These are phyloP conservation scores for Phalaenopsis aphrodite DNA, from an alignment of 106 monocot species.

Conservation along the genomic window DNA sequence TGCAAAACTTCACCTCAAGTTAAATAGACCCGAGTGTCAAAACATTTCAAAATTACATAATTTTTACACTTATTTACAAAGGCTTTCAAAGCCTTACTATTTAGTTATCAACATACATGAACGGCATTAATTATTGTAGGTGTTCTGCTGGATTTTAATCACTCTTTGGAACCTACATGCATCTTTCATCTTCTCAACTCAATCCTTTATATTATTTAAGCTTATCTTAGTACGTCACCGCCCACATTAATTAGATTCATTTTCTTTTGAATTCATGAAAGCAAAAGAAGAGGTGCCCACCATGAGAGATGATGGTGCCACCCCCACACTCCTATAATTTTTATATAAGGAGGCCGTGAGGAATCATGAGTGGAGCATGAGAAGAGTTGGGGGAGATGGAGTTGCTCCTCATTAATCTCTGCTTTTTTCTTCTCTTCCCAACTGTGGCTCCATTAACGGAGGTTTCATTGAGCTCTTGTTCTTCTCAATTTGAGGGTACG, in stretches of 20 bases:
- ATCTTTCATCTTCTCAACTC: no score
- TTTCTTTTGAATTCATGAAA: not conserved
- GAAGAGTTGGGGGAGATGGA: not conserved
- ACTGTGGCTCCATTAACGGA: conserved; percentile 16
- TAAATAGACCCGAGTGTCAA: no score
- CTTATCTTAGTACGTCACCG: not conserved
- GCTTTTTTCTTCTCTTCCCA: conserved; percentile 25
- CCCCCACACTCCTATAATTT: not conserved
- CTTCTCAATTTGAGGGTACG: conserved; percentile 22
- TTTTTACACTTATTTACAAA: no score
- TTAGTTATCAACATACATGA: no score
- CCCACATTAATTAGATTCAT: not conserved
- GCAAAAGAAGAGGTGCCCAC: not conserved
- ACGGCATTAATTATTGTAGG: no score
- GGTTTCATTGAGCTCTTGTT: conserved; percentile 11
- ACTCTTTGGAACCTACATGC: no score
- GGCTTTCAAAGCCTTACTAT: no score
- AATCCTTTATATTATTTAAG: not conserved
- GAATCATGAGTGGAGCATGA: not conserved
- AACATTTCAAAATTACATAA: no score
- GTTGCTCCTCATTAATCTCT: not conserved
- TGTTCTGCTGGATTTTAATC: no score
- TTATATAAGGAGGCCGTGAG: not conserved
- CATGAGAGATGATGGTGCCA: not conserved
- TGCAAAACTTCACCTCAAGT: no score